Base-by-base conservation (phyloP, 805 yeast genomes). In the Saccharomycopsis oosterbeekiorum region DNA sequence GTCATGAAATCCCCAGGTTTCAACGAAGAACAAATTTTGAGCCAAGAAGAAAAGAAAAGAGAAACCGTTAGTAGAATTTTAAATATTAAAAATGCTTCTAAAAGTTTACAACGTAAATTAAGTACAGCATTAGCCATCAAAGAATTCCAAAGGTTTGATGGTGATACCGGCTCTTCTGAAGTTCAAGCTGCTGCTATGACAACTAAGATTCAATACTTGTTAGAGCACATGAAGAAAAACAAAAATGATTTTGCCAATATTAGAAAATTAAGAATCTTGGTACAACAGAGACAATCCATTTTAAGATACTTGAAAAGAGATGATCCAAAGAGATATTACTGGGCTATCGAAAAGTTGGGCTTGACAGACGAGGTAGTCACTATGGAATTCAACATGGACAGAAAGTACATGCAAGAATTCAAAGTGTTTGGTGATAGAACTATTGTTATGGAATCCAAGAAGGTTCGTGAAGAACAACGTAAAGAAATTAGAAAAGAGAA, bases 181-280 rank as follows among this genome's bases (percentile, higher is more conserved):
- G 97, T 92, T 29, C 97, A 92, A 74, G 97, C 98, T 1, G 98
- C 97, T 1, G 80, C 89, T 34, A 75, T 86, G 75, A 90, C 98
- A 0, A 85, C 89, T 57, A 82, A 83, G 68, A 89, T 94, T 67
- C 88, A 86, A 66, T 84, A 82, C 65, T 77, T 89, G 64, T 89
- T 89, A 76, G 80, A 82, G 54, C 97, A 92, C 70, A 80, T 88
- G 60, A 78, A 80, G 65, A 79, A 80, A 67, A 78, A 81, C 58
- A 85, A 84, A 66, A 87, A 91, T 71, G 98, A 93, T 74, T 76
- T 80, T 67, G 77, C 79, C 51, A 85, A 85, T 67, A 83, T 84
- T 60, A 85, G 94, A 69, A 73, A 77, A 43, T 83, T 91, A 56
- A 84, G 96, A 73, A 86, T 86, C 78, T 71, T 88, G 70, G 96